Conservation (phyloP, 2,329 filamentous ascomycete species). For the Nannizziopsis barbatae region DNA sequence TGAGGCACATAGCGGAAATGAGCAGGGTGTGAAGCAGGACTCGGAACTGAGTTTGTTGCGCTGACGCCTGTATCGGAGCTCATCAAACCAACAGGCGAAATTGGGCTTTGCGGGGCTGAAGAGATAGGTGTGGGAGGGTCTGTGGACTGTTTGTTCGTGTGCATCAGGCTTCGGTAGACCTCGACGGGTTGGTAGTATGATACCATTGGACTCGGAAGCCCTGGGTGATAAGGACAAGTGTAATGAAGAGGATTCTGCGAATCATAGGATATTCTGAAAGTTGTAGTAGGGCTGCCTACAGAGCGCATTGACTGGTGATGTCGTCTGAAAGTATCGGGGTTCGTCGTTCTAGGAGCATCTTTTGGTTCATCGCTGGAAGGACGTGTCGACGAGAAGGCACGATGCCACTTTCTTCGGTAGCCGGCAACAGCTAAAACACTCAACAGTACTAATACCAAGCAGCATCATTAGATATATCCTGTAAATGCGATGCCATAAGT, state of each 20-base stretch:
- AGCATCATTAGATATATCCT: not conserved
- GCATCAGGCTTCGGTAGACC: slow-evolving; percentile 12
- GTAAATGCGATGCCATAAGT: not conserved
- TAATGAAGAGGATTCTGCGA: not conserved
- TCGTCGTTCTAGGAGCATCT: not conserved
- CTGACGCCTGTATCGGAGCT: no score
- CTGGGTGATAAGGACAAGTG: slow-evolving; percentile 8
- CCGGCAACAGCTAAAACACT: slow-evolving; percentile 1
- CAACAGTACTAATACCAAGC: slow-evolving; percentile 1
- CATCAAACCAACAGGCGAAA: not conserved
- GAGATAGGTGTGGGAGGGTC: not conserved
- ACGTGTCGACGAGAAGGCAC: not conserved
- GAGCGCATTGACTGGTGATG: slow-evolving; percentile 8
- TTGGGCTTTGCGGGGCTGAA: not conserved
- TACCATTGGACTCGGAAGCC: slow-evolving; percentile 8
- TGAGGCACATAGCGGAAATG: not conserved
- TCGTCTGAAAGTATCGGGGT: slow-evolving; percentile 1
- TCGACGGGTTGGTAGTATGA: slow-evolving; percentile 13
- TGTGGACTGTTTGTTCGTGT: not conserved
- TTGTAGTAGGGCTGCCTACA: not conserved
- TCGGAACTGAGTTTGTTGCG: not conserved
- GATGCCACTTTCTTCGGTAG: slow-evolving; percentile 7
- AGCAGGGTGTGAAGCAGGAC: not conserved
- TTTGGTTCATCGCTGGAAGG: not conserved
- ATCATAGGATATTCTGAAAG: not conserved